Conservation (phyloP, 2,329 filamentous ascomycete genomes). For the Stemphylium beticola region DNA sequence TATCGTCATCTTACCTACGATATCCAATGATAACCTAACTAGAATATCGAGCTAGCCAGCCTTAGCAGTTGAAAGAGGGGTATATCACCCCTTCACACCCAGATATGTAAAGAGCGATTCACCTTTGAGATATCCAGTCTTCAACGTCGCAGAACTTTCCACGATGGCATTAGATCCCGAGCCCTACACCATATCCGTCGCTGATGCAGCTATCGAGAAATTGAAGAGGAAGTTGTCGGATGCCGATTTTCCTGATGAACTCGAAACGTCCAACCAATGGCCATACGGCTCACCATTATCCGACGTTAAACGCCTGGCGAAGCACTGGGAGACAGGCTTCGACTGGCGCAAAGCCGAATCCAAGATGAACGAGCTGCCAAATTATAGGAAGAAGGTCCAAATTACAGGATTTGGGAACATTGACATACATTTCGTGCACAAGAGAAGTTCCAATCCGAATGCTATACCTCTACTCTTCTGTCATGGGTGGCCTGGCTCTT, state of each 20-base stretch:
- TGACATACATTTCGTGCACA: constrained; percentile 69
- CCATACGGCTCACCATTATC: constrained; percentile 65
- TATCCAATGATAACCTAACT: neutral
- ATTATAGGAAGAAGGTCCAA: constrained; percentile 61
- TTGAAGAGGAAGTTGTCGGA: constrained; percentile 63
- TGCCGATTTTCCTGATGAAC: constrained; percentile 64
- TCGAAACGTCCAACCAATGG: constrained; percentile 55
- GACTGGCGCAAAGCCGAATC: constrained; percentile 68
- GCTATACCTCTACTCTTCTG: constrained; percentile 71
- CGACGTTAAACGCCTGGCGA: constrained; percentile 65
- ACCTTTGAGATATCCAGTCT: neutral
- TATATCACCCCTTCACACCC: neutral
- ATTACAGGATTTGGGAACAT: constrained; percentile 66
- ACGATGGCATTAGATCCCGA: constrained; percentile 20
- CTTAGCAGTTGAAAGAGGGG: neutral
- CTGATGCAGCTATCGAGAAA: constrained; percentile 57
- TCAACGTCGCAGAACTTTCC: neutral
- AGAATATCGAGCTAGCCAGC: neutral
- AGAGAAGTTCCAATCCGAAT: constrained; percentile 56
- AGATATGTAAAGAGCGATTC: neutral
- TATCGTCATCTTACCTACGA: neutral
- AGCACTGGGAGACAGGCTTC: constrained; percentile 63
- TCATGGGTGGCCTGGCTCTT: constrained; percentile 76
- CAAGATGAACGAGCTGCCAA: constrained; percentile 65
- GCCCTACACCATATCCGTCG: constrained; percentile 37